Percentiles rank a stretch among this genome's conserved stretches.
Conservation (phyloP, 2,329 filamentous ascomycete species). For the Mariannaea sp. region DNA sequence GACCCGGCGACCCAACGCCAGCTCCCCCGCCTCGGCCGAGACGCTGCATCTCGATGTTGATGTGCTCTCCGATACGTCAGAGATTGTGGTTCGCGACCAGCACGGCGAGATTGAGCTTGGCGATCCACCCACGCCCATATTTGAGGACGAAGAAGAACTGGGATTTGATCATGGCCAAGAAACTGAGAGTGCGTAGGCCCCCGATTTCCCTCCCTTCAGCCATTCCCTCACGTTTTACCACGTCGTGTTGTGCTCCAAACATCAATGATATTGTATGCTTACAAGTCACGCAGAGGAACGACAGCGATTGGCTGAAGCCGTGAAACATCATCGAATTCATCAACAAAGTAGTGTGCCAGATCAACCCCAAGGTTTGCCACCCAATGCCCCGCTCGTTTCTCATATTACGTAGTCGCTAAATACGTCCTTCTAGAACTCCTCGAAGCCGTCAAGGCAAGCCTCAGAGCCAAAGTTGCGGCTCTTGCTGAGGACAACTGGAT, state of each 20-base stretch:
- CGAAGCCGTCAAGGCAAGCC: conserved; percentile 69
- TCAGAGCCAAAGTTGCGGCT: conserved; percentile 73
- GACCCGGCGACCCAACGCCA: conserved; percentile 59
- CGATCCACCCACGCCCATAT: conserved; percentile 57
- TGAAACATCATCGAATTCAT: conserved; percentile 64
- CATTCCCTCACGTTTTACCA: background rate
- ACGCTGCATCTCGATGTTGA: conserved; percentile 56
- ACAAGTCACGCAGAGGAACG: conserved; percentile 54
- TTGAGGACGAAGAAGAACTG: conserved; percentile 60
- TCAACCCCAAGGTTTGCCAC: conserved; percentile 66
- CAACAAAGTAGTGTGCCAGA: conserved; percentile 60
- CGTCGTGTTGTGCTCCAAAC: too few relatives aligned
- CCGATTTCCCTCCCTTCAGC: too few relatives aligned
- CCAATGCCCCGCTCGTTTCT: background rate
- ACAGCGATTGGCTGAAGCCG: conserved; percentile 63
- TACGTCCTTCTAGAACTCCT: conserved; percentile 62
- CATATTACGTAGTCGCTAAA: conserved; percentile 17
- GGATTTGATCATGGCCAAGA: conserved; percentile 62
- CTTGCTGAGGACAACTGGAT: conserved; percentile 89
- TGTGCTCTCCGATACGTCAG: conserved; percentile 50
- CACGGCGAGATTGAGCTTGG: conserved; percentile 67
- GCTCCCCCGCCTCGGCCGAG: conserved; percentile 47
- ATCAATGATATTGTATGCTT: conserved; percentile 1
- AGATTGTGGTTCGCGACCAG: conserved; percentile 67
- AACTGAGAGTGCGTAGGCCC: conserved; percentile 54